phyloP scores from a whole-genome alignment of 805 yeast species.

The Hanseniaspora meyeri region DNA sequence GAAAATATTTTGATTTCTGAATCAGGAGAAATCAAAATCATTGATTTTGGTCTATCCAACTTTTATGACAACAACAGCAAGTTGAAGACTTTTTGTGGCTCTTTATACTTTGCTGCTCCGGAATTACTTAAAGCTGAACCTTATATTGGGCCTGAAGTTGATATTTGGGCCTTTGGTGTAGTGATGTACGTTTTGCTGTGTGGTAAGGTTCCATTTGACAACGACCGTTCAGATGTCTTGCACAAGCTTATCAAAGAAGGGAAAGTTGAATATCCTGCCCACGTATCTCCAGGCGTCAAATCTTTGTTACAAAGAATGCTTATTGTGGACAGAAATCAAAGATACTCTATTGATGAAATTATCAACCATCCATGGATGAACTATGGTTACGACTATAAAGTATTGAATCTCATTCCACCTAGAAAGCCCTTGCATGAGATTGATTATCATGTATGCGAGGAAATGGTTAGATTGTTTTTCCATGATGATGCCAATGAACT shows the following conservation, averaged over 20 bases:
- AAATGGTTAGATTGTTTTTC: conserved; percentile 68
- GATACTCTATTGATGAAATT: conserved; percentile 71
- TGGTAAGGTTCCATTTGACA: conserved; percentile 97
- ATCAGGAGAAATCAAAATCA: conserved; percentile 85
- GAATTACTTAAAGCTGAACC: conserved; percentile 87
- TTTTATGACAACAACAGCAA: conserved; percentile 58
- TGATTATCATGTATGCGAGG: conserved; percentile 50
- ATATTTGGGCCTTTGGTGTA: conserved; percentile 96
- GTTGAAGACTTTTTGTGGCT: conserved; percentile 91
- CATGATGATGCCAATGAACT: conserved; percentile 52
- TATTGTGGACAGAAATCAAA: conserved; percentile 72
- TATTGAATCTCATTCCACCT: conserved; percentile 60
- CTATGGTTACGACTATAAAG: conserved; percentile 67
- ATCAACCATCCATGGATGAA: conserved; percentile 90
- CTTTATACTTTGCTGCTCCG: conserved; percentile 96
- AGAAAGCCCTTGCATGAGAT: conserved; percentile 53
- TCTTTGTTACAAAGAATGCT: conserved; percentile 76
- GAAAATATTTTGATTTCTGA: conserved; percentile 92
- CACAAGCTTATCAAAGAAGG: conserved; percentile 93
- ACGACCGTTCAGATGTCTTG: conserved; percentile 77
- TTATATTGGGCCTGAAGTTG: conserved; percentile 93
- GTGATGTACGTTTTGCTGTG: conserved; percentile 89
- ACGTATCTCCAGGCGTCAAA: conserved; percentile 62
- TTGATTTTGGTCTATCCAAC: conserved; percentile 92
- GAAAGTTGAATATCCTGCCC: conserved; percentile 77